A percentile compares a stretch with the other conserved stretches of the same genome.
Conservation (phyloP, 306 rosid genomes). For the Astragalus glycyphyllos region DNA sequence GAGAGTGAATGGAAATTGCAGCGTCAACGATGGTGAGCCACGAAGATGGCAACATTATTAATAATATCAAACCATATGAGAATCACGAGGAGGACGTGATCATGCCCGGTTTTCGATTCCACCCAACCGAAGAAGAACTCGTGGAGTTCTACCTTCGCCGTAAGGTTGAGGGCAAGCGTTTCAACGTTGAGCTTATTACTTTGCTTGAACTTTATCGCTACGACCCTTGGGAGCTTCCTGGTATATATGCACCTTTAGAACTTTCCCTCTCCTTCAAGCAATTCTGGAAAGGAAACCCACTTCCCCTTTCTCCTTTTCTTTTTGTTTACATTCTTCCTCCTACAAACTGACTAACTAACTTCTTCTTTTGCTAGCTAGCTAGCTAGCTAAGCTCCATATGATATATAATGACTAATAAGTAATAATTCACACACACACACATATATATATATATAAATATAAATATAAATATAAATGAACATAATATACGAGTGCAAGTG, state of each 20-base stretch:
- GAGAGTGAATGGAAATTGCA: no score
- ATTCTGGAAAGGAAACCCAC: conserved; percentile 21
- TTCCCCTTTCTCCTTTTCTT: background rate
- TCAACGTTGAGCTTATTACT: conserved; percentile 98
- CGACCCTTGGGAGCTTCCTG: conserved; percentile 99
- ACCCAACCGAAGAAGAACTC: conserved; percentile 95
- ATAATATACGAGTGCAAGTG: no score
- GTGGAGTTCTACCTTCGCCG: conserved; percentile 99
- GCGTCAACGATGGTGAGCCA: no score
- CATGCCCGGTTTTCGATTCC: conserved; percentile 98
- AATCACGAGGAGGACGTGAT: conserved; percentile 90
- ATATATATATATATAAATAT: no score
- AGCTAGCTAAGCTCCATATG: no score
- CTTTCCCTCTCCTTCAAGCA: conserved; percentile 46
- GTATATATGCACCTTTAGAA: conserved; percentile 23
- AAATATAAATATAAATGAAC: no score
- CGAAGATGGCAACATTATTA: background rate
- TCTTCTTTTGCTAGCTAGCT: no score
- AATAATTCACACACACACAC: background rate
- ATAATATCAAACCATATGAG: conserved; percentile 34
- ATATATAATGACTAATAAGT: background rate
- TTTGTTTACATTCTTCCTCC: background rate
- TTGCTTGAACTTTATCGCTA: conserved; percentile 99
- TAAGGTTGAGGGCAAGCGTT: conserved; percentile 99
- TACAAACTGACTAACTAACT: no score